Conservation (phyloP, 2,329 filamentous ascomycete genomes). For the Sordariomycetes sp. region DNA sequence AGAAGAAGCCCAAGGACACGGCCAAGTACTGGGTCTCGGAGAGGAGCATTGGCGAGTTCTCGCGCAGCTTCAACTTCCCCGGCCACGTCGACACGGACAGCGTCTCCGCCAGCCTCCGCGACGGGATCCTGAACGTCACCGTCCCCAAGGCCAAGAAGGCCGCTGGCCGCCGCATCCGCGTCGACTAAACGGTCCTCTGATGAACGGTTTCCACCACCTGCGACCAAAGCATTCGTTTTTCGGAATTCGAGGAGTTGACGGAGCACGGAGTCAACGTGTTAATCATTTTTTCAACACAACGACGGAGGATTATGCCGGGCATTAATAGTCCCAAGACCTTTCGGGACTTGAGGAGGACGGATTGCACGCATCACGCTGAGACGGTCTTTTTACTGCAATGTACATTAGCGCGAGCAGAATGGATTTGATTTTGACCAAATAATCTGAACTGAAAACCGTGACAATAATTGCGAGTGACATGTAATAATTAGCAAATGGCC, state of each 20-base stretch:
- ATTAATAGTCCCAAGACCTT: background rate
- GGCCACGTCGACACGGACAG: conserved; percentile 48
- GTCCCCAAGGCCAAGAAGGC: conserved; percentile 58
- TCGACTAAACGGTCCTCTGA: conserved; percentile 29
- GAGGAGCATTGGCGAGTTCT: conserved; percentile 56
- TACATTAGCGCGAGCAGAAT: background rate
- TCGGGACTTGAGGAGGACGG: background rate
- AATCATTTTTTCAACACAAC: too few relatives aligned
- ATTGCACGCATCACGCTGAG: background rate
- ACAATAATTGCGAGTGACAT: background rate
- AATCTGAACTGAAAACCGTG: background rate
- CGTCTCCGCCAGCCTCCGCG: conserved; percentile 51
- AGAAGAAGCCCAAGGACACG: conserved; percentile 21
- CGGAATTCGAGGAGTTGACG: background rate
- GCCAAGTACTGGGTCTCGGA: conserved; percentile 63
- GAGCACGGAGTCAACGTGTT: too few relatives aligned
- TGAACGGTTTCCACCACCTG: background rate
- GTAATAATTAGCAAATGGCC: background rate
- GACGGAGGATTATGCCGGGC: too few relatives aligned
- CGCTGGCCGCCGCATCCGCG: conserved; percentile 41
- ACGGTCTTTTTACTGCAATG: background rate
- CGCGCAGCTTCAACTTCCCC: conserved; percentile 59
- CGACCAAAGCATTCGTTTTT: background rate
- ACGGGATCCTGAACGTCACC: conserved; percentile 53
- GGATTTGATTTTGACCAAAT: background rate